Evolutionary conservation across 768 basidiomycete genomes (phyloP).

Genomic region (Cyclocybe aegerita): DNA sequence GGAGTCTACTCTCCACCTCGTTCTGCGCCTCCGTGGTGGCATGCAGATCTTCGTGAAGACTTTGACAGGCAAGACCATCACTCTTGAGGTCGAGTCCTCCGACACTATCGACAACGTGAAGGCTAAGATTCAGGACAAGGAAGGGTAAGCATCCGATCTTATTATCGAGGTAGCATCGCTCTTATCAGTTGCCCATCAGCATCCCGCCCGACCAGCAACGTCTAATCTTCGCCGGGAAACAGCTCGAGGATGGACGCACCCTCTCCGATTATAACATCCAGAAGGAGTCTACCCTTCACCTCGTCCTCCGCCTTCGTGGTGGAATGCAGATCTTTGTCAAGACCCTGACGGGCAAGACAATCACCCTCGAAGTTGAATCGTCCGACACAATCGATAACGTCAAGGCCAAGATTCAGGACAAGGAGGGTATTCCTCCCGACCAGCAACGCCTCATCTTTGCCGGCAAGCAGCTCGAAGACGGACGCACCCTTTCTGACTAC

Average conservation of each 20-base stretch:
- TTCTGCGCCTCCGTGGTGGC: conserved; percentile 89
- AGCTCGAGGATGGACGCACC: too few species aligned
- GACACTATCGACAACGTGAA: conserved; percentile 90
- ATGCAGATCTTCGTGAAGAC: conserved; percentile 88
- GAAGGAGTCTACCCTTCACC: too few species aligned
- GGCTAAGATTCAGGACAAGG: conserved; percentile 93
- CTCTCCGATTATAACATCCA: too few species aligned
- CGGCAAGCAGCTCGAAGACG: conserved; percentile 91
- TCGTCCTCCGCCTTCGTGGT: too few species aligned
- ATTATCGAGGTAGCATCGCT: not conserved
- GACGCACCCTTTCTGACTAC: conserved; percentile 87
- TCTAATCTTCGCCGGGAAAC: conserved; percentile 1
- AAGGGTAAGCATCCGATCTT: conserved; percentile 38
- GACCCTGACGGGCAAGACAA: too few species aligned
- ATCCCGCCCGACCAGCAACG: not conserved
- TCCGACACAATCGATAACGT: too few species aligned
- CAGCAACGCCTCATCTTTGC: conserved; percentile 92
- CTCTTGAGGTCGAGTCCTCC: conserved; percentile 85
- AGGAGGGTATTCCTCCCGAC: conserved; percentile 84
- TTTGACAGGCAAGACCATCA: conserved; percentile 87
- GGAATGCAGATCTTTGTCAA: too few species aligned
- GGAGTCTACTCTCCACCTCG: conserved; percentile 88
- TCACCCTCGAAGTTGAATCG: too few species aligned
- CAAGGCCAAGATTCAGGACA: too few species aligned
- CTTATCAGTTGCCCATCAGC: not conserved